phyloP scores from a whole-genome alignment of 1,284 basidiomycete species.

The Tilletia horrida region DNA sequence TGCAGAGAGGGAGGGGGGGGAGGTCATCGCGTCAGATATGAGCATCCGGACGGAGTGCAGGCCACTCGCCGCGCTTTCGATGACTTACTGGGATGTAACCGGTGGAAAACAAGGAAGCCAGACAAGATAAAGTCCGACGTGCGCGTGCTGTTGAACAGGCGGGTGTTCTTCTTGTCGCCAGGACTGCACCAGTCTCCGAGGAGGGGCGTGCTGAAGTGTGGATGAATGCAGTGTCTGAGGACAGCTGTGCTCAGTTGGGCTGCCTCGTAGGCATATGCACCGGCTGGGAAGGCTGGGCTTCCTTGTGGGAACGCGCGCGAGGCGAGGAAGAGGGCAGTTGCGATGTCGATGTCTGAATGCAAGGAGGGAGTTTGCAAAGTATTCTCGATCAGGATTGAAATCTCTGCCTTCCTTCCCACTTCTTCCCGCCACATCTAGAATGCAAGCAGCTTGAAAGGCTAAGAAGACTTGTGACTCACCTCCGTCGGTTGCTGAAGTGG shows the following conservation, averaged over 20 bases:
- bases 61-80: not conserved
- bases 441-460: no score
- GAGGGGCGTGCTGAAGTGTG: conserved; percentile 34
- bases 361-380: not conserved
- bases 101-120: conserved; percentile 37
- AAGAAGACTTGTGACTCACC: no score
- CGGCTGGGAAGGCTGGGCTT: conserved; percentile 25
- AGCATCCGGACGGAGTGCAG: not conserved
- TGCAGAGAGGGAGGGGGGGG: not conserved
- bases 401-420: no score
- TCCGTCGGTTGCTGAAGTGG: conserved; percentile 44
- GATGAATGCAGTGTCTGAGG: conserved; percentile 36
- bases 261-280: conserved; percentile 33
- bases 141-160: conserved; percentile 40
- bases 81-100: conserved; percentile 24
- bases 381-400: no score
- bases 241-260: conserved; percentile 28
- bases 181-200: conserved; percentile 46
- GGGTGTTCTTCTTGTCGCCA: conserved; percentile 27
- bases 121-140: conserved; percentile 45
- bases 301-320: conserved; percentile 31
- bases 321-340: conserved; percentile 40
- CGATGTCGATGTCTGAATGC: conserved; percentile 42
- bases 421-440: no score
- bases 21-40: not conserved